Base-by-base conservation (phyloP, 2,329 filamentous ascomycete genomes). In the Diaporthe ilicicola region DNA sequence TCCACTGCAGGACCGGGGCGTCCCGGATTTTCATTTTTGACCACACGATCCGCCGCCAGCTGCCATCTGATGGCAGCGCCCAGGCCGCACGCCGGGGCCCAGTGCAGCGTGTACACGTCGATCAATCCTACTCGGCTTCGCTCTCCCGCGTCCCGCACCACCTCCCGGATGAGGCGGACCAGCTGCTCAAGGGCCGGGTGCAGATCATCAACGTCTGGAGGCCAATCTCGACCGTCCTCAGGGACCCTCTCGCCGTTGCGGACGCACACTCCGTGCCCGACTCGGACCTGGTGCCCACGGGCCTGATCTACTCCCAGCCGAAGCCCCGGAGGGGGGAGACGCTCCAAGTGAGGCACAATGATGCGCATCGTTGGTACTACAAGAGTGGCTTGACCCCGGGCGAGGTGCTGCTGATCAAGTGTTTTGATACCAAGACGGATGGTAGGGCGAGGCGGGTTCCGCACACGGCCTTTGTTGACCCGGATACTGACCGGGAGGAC, bases 371-470 rank as follows among this genome's bases (percentile, higher is more conserved):
- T 15, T 90, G 87, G 87, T 86, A 84, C 75, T 90, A 87, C 77
- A 82, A 86, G 72, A 82, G 81, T 59, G 82, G 81, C 0, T 84
- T 89, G 75, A 82, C 80, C 0, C 87, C 88, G 0, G 81, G 85
- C 3, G 84, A 91, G 79, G 86, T 88, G 4, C 81, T 88, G 2
- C 75, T 91, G 59, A 88, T 91, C 79, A 91, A 91, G 78, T 90
- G 87, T 75, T 91, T 87, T 76, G 89, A 91, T 77, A 87, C 72
- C 15, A 27, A 83, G 86, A 51, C 55, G 48, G 42, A 48, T 12
- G 53, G 44, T 17, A 0, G 83, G 81, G 74, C 77, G 1, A 67
- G 76, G 1, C 73, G 77, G 4, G 72, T 74, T 6, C 77, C 77
- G 27, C 77, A 78, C 50, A 74, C 75, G 4, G 73, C 77, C 0